Percentiles rank a stretch among this genome's conserved stretches.
These are phyloP conservation scores for Globisporangium radiosum DNA, from an alignment of 352 stramenopile species.

Conservation along the genomic window DNA sequence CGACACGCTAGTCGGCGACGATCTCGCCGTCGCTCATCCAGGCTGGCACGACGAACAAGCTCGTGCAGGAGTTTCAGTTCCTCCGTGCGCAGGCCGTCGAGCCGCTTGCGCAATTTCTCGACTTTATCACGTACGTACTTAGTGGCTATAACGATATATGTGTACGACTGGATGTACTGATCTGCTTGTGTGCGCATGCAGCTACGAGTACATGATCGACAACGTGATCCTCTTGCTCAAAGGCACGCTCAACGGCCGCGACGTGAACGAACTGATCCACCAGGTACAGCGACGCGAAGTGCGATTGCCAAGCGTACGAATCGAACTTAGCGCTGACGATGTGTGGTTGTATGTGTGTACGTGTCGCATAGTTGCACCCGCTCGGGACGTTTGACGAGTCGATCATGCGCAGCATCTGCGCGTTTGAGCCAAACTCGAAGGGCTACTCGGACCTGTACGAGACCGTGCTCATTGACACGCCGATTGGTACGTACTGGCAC, in stretches of 20 bases:
- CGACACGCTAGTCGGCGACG: slow-evolving; percentile 32
- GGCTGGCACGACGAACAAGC: slow-evolving; percentile 82
- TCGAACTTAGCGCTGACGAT: too few relatives aligned
- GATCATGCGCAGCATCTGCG: slow-evolving; percentile 98
- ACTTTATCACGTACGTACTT: slow-evolving; percentile 95
- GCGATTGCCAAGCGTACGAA: too few relatives aligned
- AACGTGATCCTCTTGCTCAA: slow-evolving; percentile 99
- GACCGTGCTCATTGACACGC: slow-evolving; percentile 98
- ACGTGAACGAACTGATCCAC: slow-evolving; percentile 97
- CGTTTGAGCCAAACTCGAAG: slow-evolving; percentile 96
- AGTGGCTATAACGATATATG: background rate
- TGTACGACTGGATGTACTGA: background rate
- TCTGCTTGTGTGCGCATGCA: slow-evolving; percentile 20
- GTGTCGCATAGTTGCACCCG: slow-evolving; percentile 89
- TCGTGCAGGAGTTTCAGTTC: slow-evolving; percentile 96
- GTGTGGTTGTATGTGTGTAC: background rate
- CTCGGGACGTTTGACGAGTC: slow-evolving; percentile 98
- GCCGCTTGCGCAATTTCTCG: slow-evolving; percentile 95
- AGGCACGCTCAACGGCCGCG: slow-evolving; percentile 94
- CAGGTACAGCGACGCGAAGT: slow-evolving; percentile 31
- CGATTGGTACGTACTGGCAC: slow-evolving; percentile 67
- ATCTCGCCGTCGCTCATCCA: slow-evolving; percentile 81
- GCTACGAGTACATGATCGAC: slow-evolving; percentile 99
- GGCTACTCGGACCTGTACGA: slow-evolving; percentile 99
- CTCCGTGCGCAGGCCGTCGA: slow-evolving; percentile 94